Percentiles rank a stretch among this genome's conserved stretches.
phyloP scores from a whole-genome alignment of 2,329 filamentous ascomycete genomes.

The Diaporthe ampelina region DNA sequence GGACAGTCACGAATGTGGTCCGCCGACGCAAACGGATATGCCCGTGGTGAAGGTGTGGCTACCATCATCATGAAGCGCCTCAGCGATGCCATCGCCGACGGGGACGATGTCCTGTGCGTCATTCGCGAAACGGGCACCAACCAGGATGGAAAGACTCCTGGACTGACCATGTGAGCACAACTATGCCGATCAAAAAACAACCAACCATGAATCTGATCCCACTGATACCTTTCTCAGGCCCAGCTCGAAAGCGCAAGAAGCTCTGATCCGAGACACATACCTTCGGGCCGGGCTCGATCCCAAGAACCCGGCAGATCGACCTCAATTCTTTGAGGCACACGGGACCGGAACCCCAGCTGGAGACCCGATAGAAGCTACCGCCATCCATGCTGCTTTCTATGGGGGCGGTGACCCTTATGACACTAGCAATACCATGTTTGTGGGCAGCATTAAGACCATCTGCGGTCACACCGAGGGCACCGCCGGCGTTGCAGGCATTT shows the following conservation, averaged over 20 bases:
- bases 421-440: constrained; percentile 41
- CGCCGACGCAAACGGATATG: not conserved
- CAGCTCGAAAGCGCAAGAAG: constrained; percentile 54
- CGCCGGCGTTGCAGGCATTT: constrained; percentile 51
- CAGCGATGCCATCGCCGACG: not conserved
- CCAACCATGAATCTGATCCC: not conserved
- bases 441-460: constrained; percentile 52
- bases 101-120: not conserved
- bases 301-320: constrained; percentile 45
- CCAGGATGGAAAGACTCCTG: constrained; percentile 19
- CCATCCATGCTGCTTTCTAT: constrained; percentile 51
- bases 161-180: not conserved
- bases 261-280: constrained; percentile 57
- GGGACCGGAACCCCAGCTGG: constrained; percentile 46
- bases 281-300: constrained; percentile 53
- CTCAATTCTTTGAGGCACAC: constrained; percentile 58
- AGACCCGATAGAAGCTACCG: constrained; percentile 51
- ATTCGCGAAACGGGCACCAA: constrained; percentile 2
- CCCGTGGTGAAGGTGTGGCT: not conserved
- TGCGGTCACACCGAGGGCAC: constrained; percentile 63
- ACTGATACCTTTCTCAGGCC: constrained; percentile 54
- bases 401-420: not conserved
- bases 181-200: not conserved
- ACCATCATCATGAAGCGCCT: not conserved
- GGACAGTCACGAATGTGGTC: constrained; percentile 33